phyloP scores from a whole-genome alignment of 495 filamentous ascomycete genomes.

The Tetracladium marchalianum region DNA sequence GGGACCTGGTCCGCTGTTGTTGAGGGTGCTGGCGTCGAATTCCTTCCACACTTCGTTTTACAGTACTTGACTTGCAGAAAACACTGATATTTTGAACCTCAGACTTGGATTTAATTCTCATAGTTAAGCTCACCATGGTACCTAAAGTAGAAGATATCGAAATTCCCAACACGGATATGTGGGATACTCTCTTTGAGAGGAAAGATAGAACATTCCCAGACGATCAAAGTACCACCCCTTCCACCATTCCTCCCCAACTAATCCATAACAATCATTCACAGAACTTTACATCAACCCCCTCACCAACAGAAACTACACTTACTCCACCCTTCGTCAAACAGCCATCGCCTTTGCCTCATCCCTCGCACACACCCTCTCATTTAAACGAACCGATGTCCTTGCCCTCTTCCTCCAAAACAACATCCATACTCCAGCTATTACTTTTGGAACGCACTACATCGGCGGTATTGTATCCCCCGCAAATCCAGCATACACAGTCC shows the following conservation, averaged over 20 bases:
- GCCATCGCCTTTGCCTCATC: conserved; percentile 68
- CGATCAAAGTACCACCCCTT: conserved; percentile 38
- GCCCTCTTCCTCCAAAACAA: conserved; percentile 61
- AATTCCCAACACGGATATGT: conserved; percentile 61
- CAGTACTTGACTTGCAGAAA: too few species aligned
- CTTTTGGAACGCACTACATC: conserved; percentile 72
- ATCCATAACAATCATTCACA: not conserved
- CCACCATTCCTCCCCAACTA: not conserved
- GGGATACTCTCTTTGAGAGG: conserved; percentile 66
- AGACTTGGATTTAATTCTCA: too few species aligned
- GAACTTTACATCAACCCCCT: conserved; percentile 8
- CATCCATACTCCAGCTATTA: conserved; percentile 59
- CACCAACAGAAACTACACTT: conserved; percentile 50
- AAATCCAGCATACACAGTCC: conserved; percentile 75
- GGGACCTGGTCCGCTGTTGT: too few species aligned
- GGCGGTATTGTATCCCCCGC: conserved; percentile 71
- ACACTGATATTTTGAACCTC: too few species aligned
- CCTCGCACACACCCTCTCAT: conserved; percentile 55
- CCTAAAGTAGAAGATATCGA: conserved; percentile 38
- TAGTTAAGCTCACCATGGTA: conserved; percentile 1
- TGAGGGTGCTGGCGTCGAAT: too few species aligned
- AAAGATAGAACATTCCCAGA: conserved; percentile 56
- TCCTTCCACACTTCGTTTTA: too few species aligned
- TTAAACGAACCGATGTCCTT: conserved; percentile 69
- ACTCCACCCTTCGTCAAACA: conserved; percentile 47